These are phyloP conservation scores for Microcos paniculata DNA, from an alignment of 345 rosid species.

Conservation along the genomic window DNA sequence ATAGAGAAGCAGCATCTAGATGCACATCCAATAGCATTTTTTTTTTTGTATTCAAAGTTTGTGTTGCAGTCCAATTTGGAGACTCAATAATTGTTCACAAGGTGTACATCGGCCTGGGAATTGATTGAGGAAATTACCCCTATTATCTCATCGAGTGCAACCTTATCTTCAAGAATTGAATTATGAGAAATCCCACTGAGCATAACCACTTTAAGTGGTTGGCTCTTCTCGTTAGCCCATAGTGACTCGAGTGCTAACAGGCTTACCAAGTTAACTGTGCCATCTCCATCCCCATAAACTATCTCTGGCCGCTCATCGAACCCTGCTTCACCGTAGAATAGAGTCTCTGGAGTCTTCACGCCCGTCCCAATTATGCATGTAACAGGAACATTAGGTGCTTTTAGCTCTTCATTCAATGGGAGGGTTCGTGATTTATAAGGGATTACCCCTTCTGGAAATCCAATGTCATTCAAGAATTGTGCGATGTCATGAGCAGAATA, in stretches of 20 bases:
- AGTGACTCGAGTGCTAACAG: slow-evolving; percentile 48
- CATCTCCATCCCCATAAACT: slow-evolving; percentile 83
- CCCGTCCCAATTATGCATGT: slow-evolving; percentile 67
- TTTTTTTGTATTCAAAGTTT: no score
- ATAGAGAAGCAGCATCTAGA: no score
- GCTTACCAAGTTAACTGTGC: slow-evolving; percentile 77
- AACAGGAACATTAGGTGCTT: slow-evolving; percentile 53
- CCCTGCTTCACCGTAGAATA: slow-evolving; percentile 47
- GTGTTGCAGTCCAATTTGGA: background rate
- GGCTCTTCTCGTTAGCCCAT: slow-evolving; percentile 38
- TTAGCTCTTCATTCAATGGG: slow-evolving; percentile 42
- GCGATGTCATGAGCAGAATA: slow-evolving; percentile 57
- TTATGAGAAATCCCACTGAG: slow-evolving; percentile 59
- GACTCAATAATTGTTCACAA: background rate
- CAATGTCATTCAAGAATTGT: slow-evolving; percentile 55
- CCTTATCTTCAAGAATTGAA: slow-evolving; percentile 45
- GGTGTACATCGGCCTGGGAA: slow-evolving; percentile 3
- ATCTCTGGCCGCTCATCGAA: slow-evolving; percentile 62
- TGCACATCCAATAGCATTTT: no score
- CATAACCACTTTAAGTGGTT: slow-evolving; percentile 41
- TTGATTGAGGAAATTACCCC: slow-evolving; percentile 49
- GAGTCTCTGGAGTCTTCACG: slow-evolving; percentile 58
- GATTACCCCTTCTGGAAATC: slow-evolving; percentile 55
- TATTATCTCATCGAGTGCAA: slow-evolving; percentile 47
- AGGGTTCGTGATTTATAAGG: slow-evolving; percentile 58